A percentile compares a stretch with the other conserved stretches of the same genome.
phyloP scores from a whole-genome alignment of 495 filamentous ascomycete species.

The Lichenothelia convexa region DNA sequence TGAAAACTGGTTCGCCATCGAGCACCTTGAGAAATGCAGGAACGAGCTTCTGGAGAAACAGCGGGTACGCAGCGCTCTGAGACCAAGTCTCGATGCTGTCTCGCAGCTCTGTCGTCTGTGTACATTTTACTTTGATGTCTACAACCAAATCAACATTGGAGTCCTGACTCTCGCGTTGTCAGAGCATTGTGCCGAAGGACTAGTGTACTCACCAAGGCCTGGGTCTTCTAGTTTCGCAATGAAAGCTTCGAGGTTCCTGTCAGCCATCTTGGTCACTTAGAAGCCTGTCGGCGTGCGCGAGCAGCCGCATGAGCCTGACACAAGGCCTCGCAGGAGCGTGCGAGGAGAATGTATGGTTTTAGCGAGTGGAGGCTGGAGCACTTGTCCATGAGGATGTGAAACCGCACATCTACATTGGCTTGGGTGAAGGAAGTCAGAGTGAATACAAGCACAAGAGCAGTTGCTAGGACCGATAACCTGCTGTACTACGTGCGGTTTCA shows the following conservation, averaged over 20 bases:
- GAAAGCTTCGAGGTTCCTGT: conserved; percentile 13
- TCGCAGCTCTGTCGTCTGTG: conserved; percentile 60
- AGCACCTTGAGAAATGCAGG: conserved; percentile 66
- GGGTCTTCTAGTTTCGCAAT: conserved; percentile 19
- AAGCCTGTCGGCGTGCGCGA: too few species aligned
- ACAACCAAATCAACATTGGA: conserved; percentile 6
- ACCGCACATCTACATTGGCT: too few species aligned
- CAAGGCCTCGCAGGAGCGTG: too few species aligned
- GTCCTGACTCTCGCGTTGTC: background rate
- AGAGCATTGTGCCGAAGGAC: background rate
- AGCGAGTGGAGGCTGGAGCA: too few species aligned
- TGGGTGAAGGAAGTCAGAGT: too few species aligned
- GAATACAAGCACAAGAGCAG: too few species aligned
- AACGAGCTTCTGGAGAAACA: conserved; percentile 70
- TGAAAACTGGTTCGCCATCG: conserved; percentile 75
- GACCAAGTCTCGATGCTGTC: conserved; percentile 66
- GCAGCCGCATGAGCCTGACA: too few species aligned
- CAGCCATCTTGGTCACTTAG: conserved; percentile 8
- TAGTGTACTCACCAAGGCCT: conserved; percentile 9
- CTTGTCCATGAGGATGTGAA: too few species aligned
- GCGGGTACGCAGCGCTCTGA: conserved; percentile 43
- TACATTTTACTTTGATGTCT: conserved; percentile 63
- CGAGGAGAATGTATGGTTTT: too few species aligned
- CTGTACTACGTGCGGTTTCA: too few species aligned
- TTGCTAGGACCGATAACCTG: too few species aligned